Conservation (phyloP, 345 rosid species). For the Populus davidiana region DNA sequence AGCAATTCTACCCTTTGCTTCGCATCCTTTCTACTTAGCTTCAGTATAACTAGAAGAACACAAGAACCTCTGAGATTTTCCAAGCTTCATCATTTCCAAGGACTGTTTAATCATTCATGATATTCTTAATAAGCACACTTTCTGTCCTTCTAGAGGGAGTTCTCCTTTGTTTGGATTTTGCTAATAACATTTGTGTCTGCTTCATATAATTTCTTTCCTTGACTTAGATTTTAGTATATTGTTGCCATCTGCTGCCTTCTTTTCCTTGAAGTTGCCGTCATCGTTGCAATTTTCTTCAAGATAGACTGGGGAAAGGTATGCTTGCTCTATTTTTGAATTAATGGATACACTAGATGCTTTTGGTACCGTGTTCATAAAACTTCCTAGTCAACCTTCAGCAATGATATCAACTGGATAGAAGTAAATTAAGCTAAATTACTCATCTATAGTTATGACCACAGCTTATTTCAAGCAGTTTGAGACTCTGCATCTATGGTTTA, state of each 20-base stretch:
- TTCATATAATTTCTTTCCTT: conserved; percentile 16
- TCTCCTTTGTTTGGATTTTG: neutral
- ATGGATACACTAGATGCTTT: neutral
- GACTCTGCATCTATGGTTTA: neutral
- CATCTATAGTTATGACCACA: neutral
- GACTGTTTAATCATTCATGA: neutral
- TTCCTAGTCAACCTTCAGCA: too few species aligned
- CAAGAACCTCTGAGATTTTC: neutral
- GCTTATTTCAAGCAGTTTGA: neutral
- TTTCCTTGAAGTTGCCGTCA: conserved; percentile 32
- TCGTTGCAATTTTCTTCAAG: conserved; percentile 46
- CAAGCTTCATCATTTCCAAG: neutral
- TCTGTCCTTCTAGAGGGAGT: neutral
- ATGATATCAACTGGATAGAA: too few species aligned
- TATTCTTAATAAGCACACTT: neutral
- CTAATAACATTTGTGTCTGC: neutral
- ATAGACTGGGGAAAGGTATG: conserved; percentile 45
- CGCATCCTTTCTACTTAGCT: conserved; percentile 43
- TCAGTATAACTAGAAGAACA: neutral
- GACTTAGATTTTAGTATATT: conserved; percentile 39
- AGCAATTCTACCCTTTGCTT: conserved; percentile 34
- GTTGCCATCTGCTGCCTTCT: conserved; percentile 34
- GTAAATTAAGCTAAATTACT: too few species aligned
- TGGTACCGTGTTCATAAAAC: neutral
- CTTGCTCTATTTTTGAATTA: neutral